A percentile compares a stretch with the other conserved stretches of the same genome.
These are phyloP conservation scores for Neurospora africana DNA, from an alignment of 495 filamentous ascomycete species.

Conservation along the genomic window DNA sequence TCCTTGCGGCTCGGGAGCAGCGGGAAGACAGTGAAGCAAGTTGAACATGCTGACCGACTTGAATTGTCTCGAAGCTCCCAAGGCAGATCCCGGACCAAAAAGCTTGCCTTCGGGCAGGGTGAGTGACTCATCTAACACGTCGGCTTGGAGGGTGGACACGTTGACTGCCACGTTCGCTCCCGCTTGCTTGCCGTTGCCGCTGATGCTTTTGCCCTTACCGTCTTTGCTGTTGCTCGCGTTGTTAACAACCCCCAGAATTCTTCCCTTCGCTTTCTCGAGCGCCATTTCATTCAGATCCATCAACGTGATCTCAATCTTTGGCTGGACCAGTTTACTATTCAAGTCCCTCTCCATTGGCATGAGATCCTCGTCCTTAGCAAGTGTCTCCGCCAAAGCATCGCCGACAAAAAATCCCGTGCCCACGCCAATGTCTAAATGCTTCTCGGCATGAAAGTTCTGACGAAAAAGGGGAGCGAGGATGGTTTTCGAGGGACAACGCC, in stretches of 20 bases:
- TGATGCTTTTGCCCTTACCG: background rate
- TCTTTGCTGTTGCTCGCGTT: background rate
- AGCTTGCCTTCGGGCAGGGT: background rate
- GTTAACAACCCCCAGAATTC: constrained; percentile 2
- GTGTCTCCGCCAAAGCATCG: constrained; percentile 4
- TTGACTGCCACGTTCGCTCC: background rate
- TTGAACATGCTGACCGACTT: constrained; percentile 32
- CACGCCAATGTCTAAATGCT: constrained; percentile 32
- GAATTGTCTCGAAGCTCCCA: constrained; percentile 7
- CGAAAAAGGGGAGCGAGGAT: constrained; percentile 30
- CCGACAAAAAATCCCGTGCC: constrained; percentile 28
- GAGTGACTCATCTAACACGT: constrained; percentile 7
- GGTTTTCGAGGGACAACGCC: constrained; percentile 22
- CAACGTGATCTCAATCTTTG: constrained; percentile 13
- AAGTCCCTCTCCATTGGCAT: background rate
- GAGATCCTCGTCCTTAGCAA: background rate
- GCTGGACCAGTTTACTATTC: background rate
- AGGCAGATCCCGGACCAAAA: background rate
- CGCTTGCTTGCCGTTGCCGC: background rate
- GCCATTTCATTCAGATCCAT: constrained; percentile 22
- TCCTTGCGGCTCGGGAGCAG: constrained; percentile 6
- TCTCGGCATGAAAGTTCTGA: constrained; percentile 13
- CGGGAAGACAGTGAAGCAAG: constrained; percentile 30
- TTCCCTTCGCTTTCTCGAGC: constrained; percentile 8
- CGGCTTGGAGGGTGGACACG: constrained; percentile 10